Evolutionary conservation across 768 basidiomycete genomes (phyloP), one percentile per base, ranked within the genome.

Genomic region (Serendipita indica): DNA sequence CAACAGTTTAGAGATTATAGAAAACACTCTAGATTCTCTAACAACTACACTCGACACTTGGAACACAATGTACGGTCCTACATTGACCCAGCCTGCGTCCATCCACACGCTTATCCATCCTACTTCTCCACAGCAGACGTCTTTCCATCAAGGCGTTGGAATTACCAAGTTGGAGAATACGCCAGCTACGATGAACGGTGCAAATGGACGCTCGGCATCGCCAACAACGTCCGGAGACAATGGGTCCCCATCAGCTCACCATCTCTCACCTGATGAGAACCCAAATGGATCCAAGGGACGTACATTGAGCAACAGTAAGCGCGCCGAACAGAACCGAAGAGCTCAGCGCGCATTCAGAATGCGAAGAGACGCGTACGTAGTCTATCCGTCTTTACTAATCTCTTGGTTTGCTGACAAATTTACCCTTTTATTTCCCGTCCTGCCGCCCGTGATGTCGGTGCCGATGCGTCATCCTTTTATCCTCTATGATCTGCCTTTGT

Each of bases 311-410:
- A 80, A 77, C 66, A 86, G 82, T 67, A 92, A 91, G 67, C 80
- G 91, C 7, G 91, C 91, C 39, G 91, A 93, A 66, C 91, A 96
- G 73, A 96, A 96, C 69, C 78, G 91, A 64, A 92, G 91, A 69
- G 91, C 91, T 0, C 91, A 96, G 71, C 78, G 90, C 39, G 90
- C 89, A 1, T 96, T 93, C 70, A 74, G 91, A 61, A 87, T 92
- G 68, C 80, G 91, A 30, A 75, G 91, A 65, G 91, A 96, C 72
- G 83, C 86, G 89, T 90, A 54, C 70, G 85, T 78, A 32, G 22
- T 60, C 33, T 60, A 37, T 59, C 33, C 46, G 56, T 58, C 34
- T 59, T 35, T 58, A 32, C 49, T 14, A 32, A 33, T 57, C 61
- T 10, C 58, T 16, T 41, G 57, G 61, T 49, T 37, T 7, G 39